Base-by-base conservation (phyloP, 306 rosid species). In the Rosa chinensis region DNA sequence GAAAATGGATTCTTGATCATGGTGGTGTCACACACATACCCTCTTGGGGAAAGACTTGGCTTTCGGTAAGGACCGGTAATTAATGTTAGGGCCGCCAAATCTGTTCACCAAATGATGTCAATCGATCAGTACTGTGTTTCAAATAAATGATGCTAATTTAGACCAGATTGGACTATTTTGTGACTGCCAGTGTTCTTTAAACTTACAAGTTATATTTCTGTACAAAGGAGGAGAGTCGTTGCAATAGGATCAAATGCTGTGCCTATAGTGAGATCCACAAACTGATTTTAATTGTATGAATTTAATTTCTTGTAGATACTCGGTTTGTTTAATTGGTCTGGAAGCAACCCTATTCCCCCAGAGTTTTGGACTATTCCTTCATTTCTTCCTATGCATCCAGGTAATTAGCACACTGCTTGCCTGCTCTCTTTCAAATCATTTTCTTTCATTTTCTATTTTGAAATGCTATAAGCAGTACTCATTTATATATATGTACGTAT, bases 321-420 rank as follows among this genome's bases (percentile, higher is more conserved):
- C 50, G 97, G 97, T 14, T 42, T 92, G 47, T 89, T 80, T 80
- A 92, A 89, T 4, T 92, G 97, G 96, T 66, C 47, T 0, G 97
- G 93, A 82, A 77, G 82, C 84, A 90, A 89, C 25, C 97, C 97
- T n/a, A 90, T 90, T 90, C 97, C 96, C 16, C 97, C 97, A 0
- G 97, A 90, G 53, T 92, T 90, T 80, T 92, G 96, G 96, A 84
- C 88, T 53, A 84, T 90, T 53, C 97, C 97, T 76, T 86, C 96
- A 1, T 89, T 85, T 82, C 89, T 92, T 61, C 97, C 92, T 2
- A 85, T 92, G 82, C 89, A 89, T 82, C 96, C 97, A 69, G 90
- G 92, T 89, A 21, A 49, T 14, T 48, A 18, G 32, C 32, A 28
- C 32, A 28, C 32, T 28, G 32, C 32, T 28, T 28, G 16, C 20